These are phyloP conservation scores for Fusarium albosuccineum DNA, from an alignment of 2,329 filamentous ascomycete genomes.

Conservation along the genomic window DNA sequence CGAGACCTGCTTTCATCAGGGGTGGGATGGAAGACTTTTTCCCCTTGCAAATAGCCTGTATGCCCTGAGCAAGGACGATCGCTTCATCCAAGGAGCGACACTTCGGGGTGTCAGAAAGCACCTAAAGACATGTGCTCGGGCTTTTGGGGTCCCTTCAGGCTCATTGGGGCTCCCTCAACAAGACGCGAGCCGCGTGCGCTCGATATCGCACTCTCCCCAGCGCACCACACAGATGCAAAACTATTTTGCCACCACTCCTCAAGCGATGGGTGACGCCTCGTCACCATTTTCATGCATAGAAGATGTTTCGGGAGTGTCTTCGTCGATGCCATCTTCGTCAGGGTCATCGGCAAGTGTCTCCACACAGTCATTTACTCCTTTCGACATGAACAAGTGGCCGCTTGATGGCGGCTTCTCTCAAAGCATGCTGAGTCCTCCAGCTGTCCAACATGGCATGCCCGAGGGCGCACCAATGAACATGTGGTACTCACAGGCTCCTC, in stretches of 20 bases:
- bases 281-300: constrained; percentile 35
- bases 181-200: constrained; percentile 30
- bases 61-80: constrained; percentile 45
- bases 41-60: constrained; percentile 46
- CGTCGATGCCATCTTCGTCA: constrained; percentile 43
- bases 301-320: constrained; percentile 36
- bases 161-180: constrained; percentile 37
- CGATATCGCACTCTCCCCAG: constrained; percentile 42
- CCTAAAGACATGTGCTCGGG: constrained; percentile 45
- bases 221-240: constrained; percentile 16
- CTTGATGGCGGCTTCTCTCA: constrained; percentile 42
- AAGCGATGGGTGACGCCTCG: constrained; percentile 15
- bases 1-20: constrained; percentile 36
- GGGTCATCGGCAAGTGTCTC: constrained; percentile 40
- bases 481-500: constrained; percentile 49
- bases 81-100: constrained; percentile 43
- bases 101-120: constrained; percentile 47
- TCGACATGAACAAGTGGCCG: constrained; percentile 45
- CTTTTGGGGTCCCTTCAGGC: constrained; percentile 37
- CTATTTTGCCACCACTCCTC: constrained; percentile 18
- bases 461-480: constrained; percentile 42
- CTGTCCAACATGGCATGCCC: constrained; percentile 41
- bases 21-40: constrained; percentile 44
- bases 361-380: constrained; percentile 40
- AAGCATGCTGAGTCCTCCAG: constrained; percentile 28